Evolutionary conservation across 2,329 filamentous ascomycete genomes (phyloP).

Genomic region (Aspergillus puulaauensis): DNA sequence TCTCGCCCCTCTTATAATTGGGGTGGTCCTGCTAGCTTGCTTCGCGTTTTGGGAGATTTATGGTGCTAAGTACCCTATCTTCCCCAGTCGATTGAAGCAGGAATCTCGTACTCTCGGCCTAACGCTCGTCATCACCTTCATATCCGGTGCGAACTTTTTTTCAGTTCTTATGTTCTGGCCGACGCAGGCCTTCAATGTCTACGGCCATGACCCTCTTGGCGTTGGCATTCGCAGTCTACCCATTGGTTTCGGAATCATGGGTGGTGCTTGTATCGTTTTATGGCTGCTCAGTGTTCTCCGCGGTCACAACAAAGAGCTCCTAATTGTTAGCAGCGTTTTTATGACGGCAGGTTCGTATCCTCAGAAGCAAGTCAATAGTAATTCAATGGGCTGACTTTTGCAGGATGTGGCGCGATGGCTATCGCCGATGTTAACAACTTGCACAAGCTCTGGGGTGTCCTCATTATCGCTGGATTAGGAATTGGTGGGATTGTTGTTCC

Average conservation of each 20-base stretch:
- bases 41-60: conserved; percentile 50
- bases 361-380: not conserved
- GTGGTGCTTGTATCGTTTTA: conserved; percentile 60
- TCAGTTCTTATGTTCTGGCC: conserved; percentile 61
- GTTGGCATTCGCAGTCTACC: conserved; percentile 67
- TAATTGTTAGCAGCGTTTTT: conserved; percentile 58
- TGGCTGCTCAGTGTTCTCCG: conserved; percentile 57
- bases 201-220: conserved; percentile 62
- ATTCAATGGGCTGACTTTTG: not conserved
- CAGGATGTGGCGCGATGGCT: conserved; percentile 56
- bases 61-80: conserved; percentile 47
- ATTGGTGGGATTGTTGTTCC: conserved; percentile 69
- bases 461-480: conserved; percentile 63
- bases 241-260: conserved; percentile 63
- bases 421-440: conserved; percentile 55
- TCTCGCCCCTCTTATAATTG: conserved; percentile 47
- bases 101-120: conserved; percentile 52
- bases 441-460: conserved; percentile 54
- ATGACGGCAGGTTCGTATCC: conserved; percentile 61
- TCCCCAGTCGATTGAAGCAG: conserved; percentile 46
- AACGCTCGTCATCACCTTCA: conserved; percentile 58
- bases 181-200: conserved; percentile 64
- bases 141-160: conserved; percentile 61
- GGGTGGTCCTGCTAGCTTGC: conserved; percentile 42
- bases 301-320: conserved; percentile 60